A percentile compares a stretch with the other conserved stretches of the same genome.
Conservation (phyloP, 176 grass and related monocot genomes). For the Zoysia japonica region DNA sequence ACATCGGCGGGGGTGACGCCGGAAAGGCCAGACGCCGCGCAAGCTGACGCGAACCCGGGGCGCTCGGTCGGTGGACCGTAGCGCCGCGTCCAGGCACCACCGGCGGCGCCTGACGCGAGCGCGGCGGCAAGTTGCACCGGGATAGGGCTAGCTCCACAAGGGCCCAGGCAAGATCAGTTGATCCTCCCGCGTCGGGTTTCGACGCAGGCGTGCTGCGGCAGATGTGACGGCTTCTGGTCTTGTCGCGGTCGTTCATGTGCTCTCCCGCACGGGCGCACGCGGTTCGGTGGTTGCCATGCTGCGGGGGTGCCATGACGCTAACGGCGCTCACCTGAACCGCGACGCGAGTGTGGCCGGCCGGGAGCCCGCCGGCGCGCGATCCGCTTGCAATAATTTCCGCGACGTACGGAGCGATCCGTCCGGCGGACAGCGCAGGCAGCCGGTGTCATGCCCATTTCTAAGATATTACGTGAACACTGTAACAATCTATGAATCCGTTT, state of each 20-base stretch:
- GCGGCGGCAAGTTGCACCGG: constrained; percentile 42
- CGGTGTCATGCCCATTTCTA: not conserved
- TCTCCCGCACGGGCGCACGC: not conserved
- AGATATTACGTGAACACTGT: no score
- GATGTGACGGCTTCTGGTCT: constrained; percentile 48
- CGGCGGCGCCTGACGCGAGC: not conserved
- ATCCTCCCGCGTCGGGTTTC: not conserved
- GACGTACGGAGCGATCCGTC: not conserved
- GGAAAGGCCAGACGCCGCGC: not conserved
- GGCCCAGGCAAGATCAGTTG: not conserved
- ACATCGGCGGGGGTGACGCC: no score
- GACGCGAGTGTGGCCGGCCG: constrained; percentile 31
- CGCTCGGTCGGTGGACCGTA: constrained; percentile 39
- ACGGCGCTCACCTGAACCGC: constrained; percentile 25
- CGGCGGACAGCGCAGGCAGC: constrained; percentile 2
- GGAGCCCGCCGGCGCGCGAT: not conserved
- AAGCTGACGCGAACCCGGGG: not conserved
- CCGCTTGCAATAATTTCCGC: constrained; percentile 1
- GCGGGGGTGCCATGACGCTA: constrained; percentile 37
- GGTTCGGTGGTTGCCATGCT: not conserved
- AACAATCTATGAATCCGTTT: no score
- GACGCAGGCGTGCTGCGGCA: not conserved
- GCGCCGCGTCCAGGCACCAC: not conserved
- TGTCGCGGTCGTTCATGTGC: constrained; percentile 47
- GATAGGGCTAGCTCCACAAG: not conserved